Evolutionary conservation across 2,329 filamentous ascomycete genomes (phyloP), one percentile per base, ranked within the genome.

Genomic region (Fusarium robinianum): DNA sequence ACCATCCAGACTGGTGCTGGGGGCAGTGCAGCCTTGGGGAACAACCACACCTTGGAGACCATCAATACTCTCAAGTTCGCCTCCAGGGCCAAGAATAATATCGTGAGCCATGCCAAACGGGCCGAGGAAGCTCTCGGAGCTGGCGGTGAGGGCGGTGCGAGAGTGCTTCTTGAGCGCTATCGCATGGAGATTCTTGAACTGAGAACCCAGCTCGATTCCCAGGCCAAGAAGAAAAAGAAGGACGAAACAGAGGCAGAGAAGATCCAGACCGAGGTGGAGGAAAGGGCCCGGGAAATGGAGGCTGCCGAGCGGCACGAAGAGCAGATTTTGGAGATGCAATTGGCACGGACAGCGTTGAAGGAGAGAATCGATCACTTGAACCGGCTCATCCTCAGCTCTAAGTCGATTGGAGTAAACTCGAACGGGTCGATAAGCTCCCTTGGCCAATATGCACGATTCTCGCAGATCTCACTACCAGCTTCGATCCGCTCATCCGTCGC

Each of bases 351-450:
- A 1, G 94, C 94, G 1, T 73, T 99, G 41, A 99, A 97, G 67
- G 94, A 99, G 73, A 85, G 94, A 19, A 99, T 99, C 60, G 91
- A 96, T 65, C 94, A 99, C 68, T 77, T 99, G 32, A 99, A 97
- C 69, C 85, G 92, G 33, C 76, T 99, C 35, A 97, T 99, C 53
- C 73, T 99, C 47, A 95, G 90, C 66, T 97, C 92, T 11, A 96
- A 96, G 66, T 97, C 92, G 5, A 87, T 89, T 5, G 94, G 94
- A 5, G 94, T 99, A 41, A 99, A 99, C 67, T 78, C 76, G 21
- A 85, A 84, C 55, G 84, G 86, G 15, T 83, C 84, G 2, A 83
- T 84, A 56, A 88, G 84, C 57, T 79, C 84, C 2, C 72, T 90
- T 50, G 78, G 84, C 43, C 79, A 72, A 21, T 68, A 87, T 55